These are phyloP conservation scores for Phytophthora cactorum DNA, from an alignment of 352 stramenopile species.

Conservation along the genomic window DNA sequence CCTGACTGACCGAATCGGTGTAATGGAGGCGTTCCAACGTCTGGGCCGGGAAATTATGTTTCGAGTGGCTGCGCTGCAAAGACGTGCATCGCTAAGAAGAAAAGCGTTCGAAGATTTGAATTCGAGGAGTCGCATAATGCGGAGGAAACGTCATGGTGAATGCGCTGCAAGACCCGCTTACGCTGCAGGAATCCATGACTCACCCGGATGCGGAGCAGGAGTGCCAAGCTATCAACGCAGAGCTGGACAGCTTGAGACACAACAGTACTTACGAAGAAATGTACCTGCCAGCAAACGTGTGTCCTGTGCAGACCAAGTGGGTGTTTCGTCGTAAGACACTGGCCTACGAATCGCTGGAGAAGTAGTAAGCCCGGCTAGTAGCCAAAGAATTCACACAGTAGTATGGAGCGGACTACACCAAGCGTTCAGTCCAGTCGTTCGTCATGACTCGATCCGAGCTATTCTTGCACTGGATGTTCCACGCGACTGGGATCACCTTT, in stretches of 20 bases:
- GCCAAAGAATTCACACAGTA: constrained; percentile 33
- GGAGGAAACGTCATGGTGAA: too few relatives aligned
- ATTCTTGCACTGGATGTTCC: constrained; percentile 18
- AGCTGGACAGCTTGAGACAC: constrained; percentile 24
- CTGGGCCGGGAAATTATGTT: too few relatives aligned
- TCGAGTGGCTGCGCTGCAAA: too few relatives aligned
- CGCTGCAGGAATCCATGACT: constrained; percentile 11
- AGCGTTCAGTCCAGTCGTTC: constrained; percentile 34
- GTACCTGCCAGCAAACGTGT: not conserved
- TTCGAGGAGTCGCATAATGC: constrained; percentile 16
- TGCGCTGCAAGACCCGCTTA: constrained; percentile 3
- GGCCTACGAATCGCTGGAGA: constrained; percentile 32
- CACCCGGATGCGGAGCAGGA: constrained; percentile 10
- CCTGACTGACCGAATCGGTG: too few relatives aligned
- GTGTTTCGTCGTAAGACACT: constrained; percentile 2
- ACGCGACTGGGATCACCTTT: not conserved
- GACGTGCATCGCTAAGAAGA: too few relatives aligned
- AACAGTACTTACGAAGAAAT: constrained; percentile 14
- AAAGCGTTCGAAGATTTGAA: not conserved
- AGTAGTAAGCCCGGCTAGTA: constrained; percentile 38
- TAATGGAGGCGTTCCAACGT: too few relatives aligned
- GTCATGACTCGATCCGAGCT: constrained; percentile 16
- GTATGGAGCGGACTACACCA: constrained; percentile 35
- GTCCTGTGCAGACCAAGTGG: constrained; percentile 9
- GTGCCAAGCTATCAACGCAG: constrained; percentile 14